phyloP scores from a whole-genome alignment of 2,329 filamentous ascomycete genomes.

The Xylaria sp. region DNA sequence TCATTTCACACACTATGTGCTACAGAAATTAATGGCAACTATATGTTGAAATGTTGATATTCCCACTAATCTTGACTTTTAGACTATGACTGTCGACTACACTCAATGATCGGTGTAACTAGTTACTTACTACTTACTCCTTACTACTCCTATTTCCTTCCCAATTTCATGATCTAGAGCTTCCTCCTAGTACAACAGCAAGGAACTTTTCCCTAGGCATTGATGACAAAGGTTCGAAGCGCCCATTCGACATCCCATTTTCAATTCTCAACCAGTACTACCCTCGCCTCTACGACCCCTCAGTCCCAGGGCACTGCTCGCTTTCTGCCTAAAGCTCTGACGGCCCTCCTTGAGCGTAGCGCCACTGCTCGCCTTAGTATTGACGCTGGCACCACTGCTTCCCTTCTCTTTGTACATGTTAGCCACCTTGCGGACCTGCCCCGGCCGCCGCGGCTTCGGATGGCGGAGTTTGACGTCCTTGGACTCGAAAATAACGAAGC shows the following conservation, averaged over 20 bases:
- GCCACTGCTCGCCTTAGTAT: conserved; percentile 30
- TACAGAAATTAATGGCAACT: no score
- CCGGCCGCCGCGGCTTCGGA: conserved; percentile 47
- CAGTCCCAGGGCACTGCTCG: conserved; percentile 33
- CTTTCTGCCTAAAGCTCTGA: conserved; percentile 25
- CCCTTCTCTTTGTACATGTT: conserved; percentile 50
- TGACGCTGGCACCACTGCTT: conserved; percentile 28
- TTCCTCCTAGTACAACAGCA: background rate
- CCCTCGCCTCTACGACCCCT: background rate
- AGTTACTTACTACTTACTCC: background rate
- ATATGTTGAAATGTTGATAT: conserved; percentile 7
- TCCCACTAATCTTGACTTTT: conserved; percentile 14
- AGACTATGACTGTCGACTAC: conserved; percentile 6
- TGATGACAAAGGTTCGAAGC: no score
- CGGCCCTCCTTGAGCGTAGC: conserved; percentile 25
- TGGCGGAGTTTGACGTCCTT: conserved; percentile 46
- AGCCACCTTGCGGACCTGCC: conserved; percentile 49
- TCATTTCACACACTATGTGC: no score
- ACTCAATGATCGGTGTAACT: background rate
- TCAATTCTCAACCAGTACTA: background rate
- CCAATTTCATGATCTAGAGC: background rate
- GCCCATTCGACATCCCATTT: background rate
- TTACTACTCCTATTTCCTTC: background rate
- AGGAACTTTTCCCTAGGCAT: no score
- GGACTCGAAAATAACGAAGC: conserved; percentile 49